Percentiles rank a stretch among this genome's conserved stretches.
Evolutionary conservation across 306 rosid genomes (phyloP).

Genomic region (apple (Malus domestica)): ASM211411v1 NC_041798.1:33564001-33564500

Average conservation of each 20-base stretch:
- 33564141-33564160: background rate
- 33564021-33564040: background rate
- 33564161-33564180: slow-evolving; percentile 57
- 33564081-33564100: background rate
- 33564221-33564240: slow-evolving; percentile 92
- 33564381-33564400: background rate
- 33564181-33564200: slow-evolving; percentile 88
- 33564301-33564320: background rate
- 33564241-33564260: slow-evolving; percentile 91
- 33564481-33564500: slow-evolving; percentile 94
- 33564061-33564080: background rate
- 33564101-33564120: background rate
- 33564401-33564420: background rate
- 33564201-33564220: slow-evolving; percentile 87
- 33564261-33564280: slow-evolving; percentile 46
- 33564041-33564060: background rate
- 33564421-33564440: background rate
- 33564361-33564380: background rate
- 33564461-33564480: slow-evolving; percentile 24
- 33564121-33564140: background rate
- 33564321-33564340: background rate
- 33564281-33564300: slow-evolving; percentile 6
- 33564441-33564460: slow-evolving; percentile 7
- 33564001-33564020: background rate
- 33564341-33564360: background rate